Evolutionary conservation across 768 basidiomycete genomes (phyloP).

Genomic region (Mycena polygramma): DNA sequence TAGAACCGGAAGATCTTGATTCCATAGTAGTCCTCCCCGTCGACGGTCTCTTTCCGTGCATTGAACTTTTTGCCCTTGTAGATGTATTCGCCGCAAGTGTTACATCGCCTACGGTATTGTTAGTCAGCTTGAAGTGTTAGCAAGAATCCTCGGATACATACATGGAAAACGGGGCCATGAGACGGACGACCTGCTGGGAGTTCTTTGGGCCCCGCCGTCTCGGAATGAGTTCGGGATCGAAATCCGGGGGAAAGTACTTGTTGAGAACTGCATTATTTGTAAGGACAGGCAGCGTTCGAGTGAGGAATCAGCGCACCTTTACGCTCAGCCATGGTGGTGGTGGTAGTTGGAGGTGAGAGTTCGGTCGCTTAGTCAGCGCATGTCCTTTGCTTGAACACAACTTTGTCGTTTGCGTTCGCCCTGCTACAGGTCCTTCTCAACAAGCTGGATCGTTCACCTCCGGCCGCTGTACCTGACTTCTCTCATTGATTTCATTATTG

Average conservation of each 20-base stretch:
- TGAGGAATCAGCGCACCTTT: constrained; percentile 22
- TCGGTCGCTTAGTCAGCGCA: constrained; percentile 7
- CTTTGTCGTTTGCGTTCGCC: no score
- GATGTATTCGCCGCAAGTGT: constrained; percentile 98
- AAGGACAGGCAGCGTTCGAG: neutral
- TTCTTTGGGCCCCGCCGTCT: constrained; percentile 92
- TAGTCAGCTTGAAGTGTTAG: constrained; percentile 12
- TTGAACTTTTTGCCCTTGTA: constrained; percentile 99
- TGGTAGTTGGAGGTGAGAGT: neutral
- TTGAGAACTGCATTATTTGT: constrained; percentile 75
- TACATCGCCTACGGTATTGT: constrained; percentile 77
- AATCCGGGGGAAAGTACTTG: constrained; percentile 98
- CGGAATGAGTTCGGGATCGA: constrained; percentile 96
- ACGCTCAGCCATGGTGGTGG: constrained; percentile 32
- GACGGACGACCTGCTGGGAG: constrained; percentile 96
- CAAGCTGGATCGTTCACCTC: no score
- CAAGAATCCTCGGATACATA: constrained; percentile 50
- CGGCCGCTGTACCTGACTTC: no score
- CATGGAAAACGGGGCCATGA: constrained; percentile 99
- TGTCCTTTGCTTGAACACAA: no score
- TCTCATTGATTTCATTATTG: no score
- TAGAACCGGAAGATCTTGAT: constrained; percentile 97
- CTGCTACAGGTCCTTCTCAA: no score
- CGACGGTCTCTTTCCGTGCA: constrained; percentile 97
- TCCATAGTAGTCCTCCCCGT: constrained; percentile 97